A percentile compares a stretch with the other conserved stretches of the same genome.
phyloP scores from a whole-genome alignment of 2,329 filamentous ascomycete species.

The Phialophora tarda region DNA sequence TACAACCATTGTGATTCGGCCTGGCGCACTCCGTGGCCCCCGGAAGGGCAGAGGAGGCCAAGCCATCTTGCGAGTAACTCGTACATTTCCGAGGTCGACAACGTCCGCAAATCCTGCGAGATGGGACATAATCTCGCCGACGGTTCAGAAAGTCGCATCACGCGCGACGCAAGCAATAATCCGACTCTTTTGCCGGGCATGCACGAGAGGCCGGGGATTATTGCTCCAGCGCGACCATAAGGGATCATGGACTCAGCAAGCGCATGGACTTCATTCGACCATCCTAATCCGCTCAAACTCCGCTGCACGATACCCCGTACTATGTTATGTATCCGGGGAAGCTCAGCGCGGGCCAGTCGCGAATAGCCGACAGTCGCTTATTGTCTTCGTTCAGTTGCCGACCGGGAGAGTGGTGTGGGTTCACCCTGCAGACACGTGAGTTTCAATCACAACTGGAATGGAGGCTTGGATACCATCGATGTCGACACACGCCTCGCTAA shows the following conservation, averaged over 20 bases:
- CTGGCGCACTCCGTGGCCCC: background rate
- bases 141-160: background rate
- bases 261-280: background rate
- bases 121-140: background rate
- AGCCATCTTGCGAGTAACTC: background rate
- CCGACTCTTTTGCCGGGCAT: background rate
- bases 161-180: background rate
- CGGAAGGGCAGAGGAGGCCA: background rate
- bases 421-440: conserved; percentile 1
- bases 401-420: background rate
- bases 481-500: background rate
- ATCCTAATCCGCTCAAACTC: background rate
- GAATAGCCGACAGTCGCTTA: background rate
- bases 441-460: background rate
- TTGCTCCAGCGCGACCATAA: background rate
- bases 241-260: background rate
- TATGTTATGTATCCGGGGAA: background rate
- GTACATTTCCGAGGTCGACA: background rate
- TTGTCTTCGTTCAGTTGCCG: conserved; percentile 1
- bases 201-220: too few relatives aligned
- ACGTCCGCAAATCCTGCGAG: background rate
- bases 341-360: background rate
- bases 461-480: background rate
- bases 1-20: background rate
- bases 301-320: background rate